A percentile compares a stretch with the other conserved stretches of the same genome.
These are phyloP conservation scores for Trichosanthes truncata DNA, from an alignment of 306 rosid species.

Conservation along the genomic window DNA sequence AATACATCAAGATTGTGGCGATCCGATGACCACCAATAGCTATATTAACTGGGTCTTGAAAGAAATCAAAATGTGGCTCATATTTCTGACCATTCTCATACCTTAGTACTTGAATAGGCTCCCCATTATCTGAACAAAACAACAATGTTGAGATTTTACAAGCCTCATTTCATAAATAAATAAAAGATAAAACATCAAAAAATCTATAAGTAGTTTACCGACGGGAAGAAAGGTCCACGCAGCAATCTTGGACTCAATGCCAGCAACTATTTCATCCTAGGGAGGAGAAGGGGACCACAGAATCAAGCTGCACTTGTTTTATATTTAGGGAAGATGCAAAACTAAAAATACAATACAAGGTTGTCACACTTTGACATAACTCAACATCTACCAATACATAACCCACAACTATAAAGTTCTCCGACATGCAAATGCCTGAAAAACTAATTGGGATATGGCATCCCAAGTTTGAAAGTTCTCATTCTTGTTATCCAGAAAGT, in stretches of 20 bases:
- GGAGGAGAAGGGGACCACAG: constrained; percentile 19
- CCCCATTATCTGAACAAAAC: constrained; percentile 66
- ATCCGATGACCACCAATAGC: constrained; percentile 77
- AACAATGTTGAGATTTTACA: not conserved
- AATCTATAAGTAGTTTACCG: constrained; percentile 31
- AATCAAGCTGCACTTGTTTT: constrained; percentile 7
- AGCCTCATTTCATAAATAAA: not conserved
- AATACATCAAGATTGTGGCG: constrained; percentile 90
- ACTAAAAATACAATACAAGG: not conserved
- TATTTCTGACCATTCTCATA: constrained; percentile 84
- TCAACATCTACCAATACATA: not conserved
- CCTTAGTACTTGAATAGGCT: constrained; percentile 75
- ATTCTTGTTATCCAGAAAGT: not conserved
- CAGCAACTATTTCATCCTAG: constrained; percentile 62
- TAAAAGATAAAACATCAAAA: not conserved
- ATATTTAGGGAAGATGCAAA: not conserved
- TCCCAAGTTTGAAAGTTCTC: not conserved
- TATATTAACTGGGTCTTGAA: constrained; percentile 76
- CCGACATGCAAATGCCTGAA: not conserved
- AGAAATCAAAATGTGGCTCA: constrained; percentile 82
- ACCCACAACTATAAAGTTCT: not conserved
- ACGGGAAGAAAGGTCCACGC: constrained; percentile 89
- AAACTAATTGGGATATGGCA: not conserved
- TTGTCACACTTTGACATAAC: not conserved
- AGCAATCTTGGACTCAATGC: constrained; percentile 65